phyloP scores from a whole-genome alignment of 2,329 filamentous ascomycete species.

The Apiospora aurea region DNA sequence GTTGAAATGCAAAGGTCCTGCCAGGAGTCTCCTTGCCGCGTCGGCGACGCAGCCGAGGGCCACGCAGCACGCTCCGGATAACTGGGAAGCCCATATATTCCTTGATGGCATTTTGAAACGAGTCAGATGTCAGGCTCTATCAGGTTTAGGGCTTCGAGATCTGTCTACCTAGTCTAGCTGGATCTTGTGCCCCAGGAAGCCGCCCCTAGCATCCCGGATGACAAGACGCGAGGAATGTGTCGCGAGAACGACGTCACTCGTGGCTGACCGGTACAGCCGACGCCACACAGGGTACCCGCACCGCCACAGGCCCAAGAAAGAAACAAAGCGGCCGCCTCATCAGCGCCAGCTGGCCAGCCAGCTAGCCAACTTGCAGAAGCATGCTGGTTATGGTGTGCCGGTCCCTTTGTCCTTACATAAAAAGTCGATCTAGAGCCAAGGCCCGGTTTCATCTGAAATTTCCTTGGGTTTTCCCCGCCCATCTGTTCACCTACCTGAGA shows the following conservation, averaged over 20 bases:
- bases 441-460: slow-evolving; percentile 11
- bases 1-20: background rate
- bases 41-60: too few relatives aligned
- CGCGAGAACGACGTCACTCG: background rate
- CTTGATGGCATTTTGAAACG: background rate
- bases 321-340: background rate
- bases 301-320: background rate
- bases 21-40: background rate
- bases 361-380: slow-evolving; percentile 4
- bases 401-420: background rate
- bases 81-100: background rate
- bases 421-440: background rate
- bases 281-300: background rate
- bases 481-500: background rate
- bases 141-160: background rate
- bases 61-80: background rate
- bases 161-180: background rate
- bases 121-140: background rate
- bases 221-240: background rate
- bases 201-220: background rate
- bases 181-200: background rate
- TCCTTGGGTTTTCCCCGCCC: background rate
- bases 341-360: background rate
- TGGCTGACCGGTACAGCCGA: background rate
- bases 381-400: background rate